Conservation (phyloP, 1,284 basidiomycete species). For the Ustanciosporium gigantosporum region DNA sequence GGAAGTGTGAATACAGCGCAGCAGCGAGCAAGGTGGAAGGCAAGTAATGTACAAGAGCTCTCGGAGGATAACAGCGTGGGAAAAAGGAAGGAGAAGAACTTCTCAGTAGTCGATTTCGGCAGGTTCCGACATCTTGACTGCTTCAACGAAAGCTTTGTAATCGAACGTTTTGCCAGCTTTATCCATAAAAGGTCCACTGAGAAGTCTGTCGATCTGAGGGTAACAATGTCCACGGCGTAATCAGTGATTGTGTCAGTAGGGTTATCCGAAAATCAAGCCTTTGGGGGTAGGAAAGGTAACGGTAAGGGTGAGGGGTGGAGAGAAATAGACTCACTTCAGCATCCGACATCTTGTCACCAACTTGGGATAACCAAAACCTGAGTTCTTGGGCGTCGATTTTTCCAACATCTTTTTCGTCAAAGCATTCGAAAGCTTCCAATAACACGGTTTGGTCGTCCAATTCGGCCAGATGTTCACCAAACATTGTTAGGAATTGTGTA, state of each 20-base stretch:
- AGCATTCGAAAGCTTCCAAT: constrained; percentile 58
- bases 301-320: no score
- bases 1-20: no score
- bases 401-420: constrained; percentile 57
- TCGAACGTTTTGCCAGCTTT: constrained; percentile 51
- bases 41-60: no score
- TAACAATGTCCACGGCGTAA: no score
- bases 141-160: constrained; percentile 58
- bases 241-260: constrained; percentile 10
- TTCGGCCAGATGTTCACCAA: constrained; percentile 49
- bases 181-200: constrained; percentile 53
- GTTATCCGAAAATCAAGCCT: not conserved
- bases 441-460: constrained; percentile 51
- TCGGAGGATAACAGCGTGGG: no score
- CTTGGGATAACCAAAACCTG: constrained; percentile 51
- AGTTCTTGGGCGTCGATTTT: constrained; percentile 47
- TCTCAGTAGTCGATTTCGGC: constrained; percentile 53
- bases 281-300: not conserved
- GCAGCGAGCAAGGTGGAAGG: no score
- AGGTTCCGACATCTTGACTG: constrained; percentile 56
- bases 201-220: constrained; percentile 49
- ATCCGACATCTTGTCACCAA: constrained; percentile 54
- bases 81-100: no score
- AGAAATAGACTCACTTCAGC: no score
- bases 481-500: constrained; percentile 59